These are phyloP conservation scores for Tulasnella sp. DNA, from an alignment of 768 basidiomycete species.

Conservation along the genomic window DNA sequence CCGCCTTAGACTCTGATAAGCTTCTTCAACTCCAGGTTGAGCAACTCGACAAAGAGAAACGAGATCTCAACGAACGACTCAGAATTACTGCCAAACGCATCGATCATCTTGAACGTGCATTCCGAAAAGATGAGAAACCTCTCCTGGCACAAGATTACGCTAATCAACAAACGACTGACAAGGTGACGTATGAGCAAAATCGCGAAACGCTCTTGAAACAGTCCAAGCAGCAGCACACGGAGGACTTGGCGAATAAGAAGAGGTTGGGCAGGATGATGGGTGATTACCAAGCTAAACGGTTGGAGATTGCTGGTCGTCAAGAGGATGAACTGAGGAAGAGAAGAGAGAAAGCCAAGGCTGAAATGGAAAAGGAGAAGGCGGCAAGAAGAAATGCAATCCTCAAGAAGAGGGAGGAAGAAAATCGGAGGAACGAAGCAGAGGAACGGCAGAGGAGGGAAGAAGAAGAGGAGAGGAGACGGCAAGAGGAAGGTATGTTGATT, in stretches of 20 bases:
- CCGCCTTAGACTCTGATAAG: slow-evolving; percentile 57
- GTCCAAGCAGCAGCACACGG: slow-evolving; percentile 43
- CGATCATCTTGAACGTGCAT: slow-evolving; percentile 90
- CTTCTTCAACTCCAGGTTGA: slow-evolving; percentile 85
- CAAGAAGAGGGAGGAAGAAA: slow-evolving; percentile 48
- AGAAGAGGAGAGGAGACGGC: slow-evolving; percentile 30
- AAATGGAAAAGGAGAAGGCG: slow-evolving; percentile 75
- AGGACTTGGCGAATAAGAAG: slow-evolving; percentile 59
- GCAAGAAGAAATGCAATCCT: slow-evolving; percentile 47
- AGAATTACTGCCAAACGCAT: slow-evolving; percentile 77
- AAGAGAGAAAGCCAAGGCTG: slow-evolving; percentile 43
- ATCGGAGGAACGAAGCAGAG: slow-evolving; percentile 31
- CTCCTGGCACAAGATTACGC: slow-evolving; percentile 79
- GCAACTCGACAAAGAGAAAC: slow-evolving; percentile 95
- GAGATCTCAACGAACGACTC: slow-evolving; percentile 65
- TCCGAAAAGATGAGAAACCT: slow-evolving; percentile 83
- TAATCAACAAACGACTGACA: slow-evolving; percentile 67
- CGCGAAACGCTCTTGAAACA: slow-evolving; percentile 46
- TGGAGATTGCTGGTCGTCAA: slow-evolving; percentile 42
- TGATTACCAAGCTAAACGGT: slow-evolving; percentile 48
- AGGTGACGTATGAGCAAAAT: slow-evolving; percentile 47
- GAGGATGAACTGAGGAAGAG: slow-evolving; percentile 52
- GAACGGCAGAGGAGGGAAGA: slow-evolving; percentile 25
- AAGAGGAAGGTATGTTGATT: slow-evolving; percentile 23
- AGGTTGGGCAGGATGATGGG: slow-evolving; percentile 57